Evolutionary conservation across 805 yeast genomes (phyloP), one percentile per base, ranked within the genome.

Genomic region (Isabelozyma gotoi): DNA sequence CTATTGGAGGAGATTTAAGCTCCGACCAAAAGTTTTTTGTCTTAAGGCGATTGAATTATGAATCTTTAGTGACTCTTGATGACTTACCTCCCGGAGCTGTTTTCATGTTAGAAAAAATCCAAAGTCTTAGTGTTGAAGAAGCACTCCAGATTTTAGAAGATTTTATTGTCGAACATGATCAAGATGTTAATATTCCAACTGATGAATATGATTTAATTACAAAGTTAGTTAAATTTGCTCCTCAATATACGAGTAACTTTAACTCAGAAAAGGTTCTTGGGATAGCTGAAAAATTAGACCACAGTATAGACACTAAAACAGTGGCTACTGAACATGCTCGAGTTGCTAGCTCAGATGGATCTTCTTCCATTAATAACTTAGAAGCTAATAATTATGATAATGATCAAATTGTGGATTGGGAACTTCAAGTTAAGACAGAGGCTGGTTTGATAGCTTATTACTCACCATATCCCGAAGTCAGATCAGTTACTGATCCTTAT

Each of bases 141-240:
- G 70, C 80, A 0, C 32, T 68, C 1, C 62, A 60, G 7, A 66
- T 77, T 33, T 55, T 81, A 37, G 52, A 58, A 24, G 60, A 64
- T 14, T 71, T 76, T 4, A 46, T 71, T 3, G 65, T 51, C 1
- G 67, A 71, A 14, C 81, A 77, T 48, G 51, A 51, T 5, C 73
- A 67, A 40, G 85, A 80, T 53, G 71, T 72, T 31, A 78, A 77
- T 51, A 66, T 79, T 46, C 73, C 77, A 10, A 48, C 42, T 2
- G 57, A 52, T 2, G 72, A 70, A 33, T 66, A 67, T 49, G 60
- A 59, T 4, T 64, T 65, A 40, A 60, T 76, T 36, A 37, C 49
- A 27, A 43, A 37, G 3, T 47, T 58, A 38, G 49, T 59, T 14
- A 41, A 36, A 5, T 7, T 12, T 6, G 21, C 39, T 15, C 34